Base-by-base conservation (phyloP, 331 rosid genomes). In the Rhamnella rubrinervis region DNA sequence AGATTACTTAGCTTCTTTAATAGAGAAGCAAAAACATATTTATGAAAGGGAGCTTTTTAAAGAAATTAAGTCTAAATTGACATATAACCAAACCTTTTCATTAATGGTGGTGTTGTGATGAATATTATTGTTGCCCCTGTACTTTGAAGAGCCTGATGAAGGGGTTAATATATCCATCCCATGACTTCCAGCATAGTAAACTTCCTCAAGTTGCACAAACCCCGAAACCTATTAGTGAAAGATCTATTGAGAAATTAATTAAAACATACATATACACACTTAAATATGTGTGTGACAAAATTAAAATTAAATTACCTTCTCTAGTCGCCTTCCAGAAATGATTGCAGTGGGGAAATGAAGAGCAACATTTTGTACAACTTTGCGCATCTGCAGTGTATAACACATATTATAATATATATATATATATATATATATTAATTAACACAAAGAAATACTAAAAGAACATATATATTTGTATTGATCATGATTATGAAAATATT, bases 101-200 rank as follows among this genome's bases (percentile, higher is more conserved):
- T 82, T 87, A 61, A 69, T 15, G 31, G 69, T 55, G 57, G 38
- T 73, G 38, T 71, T 77, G 41, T 87, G 83, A 77, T 77, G 73
- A 62, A 72, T 72, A 55, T 31, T 31, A 31, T 31, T 31, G 35
- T 82, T 62, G 26, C 73, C 66, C 56, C 66, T 72, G 64, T 66
- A 58, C 46, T 80, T 82, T 0, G 70, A 57, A 61, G 84, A 87
- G 57, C 78, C 89, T 21, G 31, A 68, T 21, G 31, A 68, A 39
- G 86, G 86, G 18, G 84, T 84, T 57, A 84, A 84, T 50, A 87
- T 87, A 59, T 87, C 92, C 92, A 87, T 75, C 17, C 92, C 92
- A 78, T 87, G 92, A 55, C 92, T 84, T 61, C 92, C 89, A 70
- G 86, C 92, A 72, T 87, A 87, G 52, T 77, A 75, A 1, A 84